Base-by-base conservation (phyloP, 2,329 filamentous ascomycete species). In the Rachicladosporium sp. region DNA sequence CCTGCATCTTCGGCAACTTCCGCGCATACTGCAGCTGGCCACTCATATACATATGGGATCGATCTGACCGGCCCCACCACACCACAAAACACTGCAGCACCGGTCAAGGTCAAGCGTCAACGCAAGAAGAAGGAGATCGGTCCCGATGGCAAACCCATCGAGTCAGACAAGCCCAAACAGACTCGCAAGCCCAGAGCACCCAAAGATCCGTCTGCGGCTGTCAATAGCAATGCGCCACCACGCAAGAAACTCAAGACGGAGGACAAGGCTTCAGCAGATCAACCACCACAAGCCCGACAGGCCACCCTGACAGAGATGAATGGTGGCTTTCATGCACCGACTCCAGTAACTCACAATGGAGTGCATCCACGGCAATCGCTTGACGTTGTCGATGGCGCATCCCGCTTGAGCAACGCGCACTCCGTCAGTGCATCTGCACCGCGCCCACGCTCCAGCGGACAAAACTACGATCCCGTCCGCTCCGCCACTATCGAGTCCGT, bases 381-480 rank as follows among this genome's bases (percentile, higher is more conserved):
- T 27, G 23, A 27, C 23, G 7, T 27, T 6, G 23, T 27, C 23
- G 23, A 27, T 7, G 23, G 23, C 23, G 23, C 23, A 3, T 4
- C 23, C 23, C 23, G 23, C 23, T 27, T 27, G 47, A 36, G 37
- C 57, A 48, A 35, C 58, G 55, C 48, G 49, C 43, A 46, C 54
- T 45, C 59, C 31, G 39, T 47, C 45, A 66, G 62, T 42, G 35
- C 41, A 12, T 44, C 48, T 11, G 44, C 50, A 9, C 66, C 68
- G 38, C 61, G 69, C 42, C 67, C 65, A 46, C 59, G 80, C 36
- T 78, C 80, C 10, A 82, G 82, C 53, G 81, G 86, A 33, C 83
- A 86, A 54, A 85, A 82, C 52, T 95, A 91, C 63, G 88, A 95
- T 59, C 88, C 88, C 1, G 86, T 94, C 47, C 81, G 40, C 12